Conservation (phyloP, 768 basidiomycete species). For the Punctularia strigosozonata region DNA sequence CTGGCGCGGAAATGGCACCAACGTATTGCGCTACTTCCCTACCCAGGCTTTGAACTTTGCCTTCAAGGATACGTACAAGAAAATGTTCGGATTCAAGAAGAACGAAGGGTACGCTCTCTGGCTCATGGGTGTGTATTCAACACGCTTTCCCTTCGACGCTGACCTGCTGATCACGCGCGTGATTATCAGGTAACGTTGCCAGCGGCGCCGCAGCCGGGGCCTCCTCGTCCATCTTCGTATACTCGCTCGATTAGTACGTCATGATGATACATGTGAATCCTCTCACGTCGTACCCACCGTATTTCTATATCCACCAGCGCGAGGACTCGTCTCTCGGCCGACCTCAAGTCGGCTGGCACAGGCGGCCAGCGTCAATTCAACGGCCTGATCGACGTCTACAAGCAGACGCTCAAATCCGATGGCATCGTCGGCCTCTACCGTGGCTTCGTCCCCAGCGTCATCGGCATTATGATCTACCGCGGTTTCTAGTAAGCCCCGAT, state of each 20-base stretch:
- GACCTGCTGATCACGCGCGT: too few relatives aligned
- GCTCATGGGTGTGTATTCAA: constrained; percentile 18
- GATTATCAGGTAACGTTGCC: constrained; percentile 29
- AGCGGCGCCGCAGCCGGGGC: constrained; percentile 34
- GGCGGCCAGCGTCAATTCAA: constrained; percentile 29
- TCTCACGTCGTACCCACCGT: background rate
- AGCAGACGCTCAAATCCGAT: constrained; percentile 27
- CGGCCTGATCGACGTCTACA: constrained; percentile 31
- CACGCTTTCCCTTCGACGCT: background rate
- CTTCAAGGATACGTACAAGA: constrained; percentile 33
- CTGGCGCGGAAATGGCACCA: constrained; percentile 34
- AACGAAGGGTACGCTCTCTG: constrained; percentile 24
- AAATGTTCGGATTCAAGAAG: constrained; percentile 23
- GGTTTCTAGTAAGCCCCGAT: constrained; percentile 26
- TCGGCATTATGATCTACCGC: constrained; percentile 31
- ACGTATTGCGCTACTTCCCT: constrained; percentile 33
- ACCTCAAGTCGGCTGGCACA: constrained; percentile 22
- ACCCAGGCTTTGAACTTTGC: constrained; percentile 36
- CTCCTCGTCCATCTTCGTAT: constrained; percentile 29
- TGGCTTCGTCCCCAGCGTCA: constrained; percentile 28
- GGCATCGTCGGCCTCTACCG: constrained; percentile 29
- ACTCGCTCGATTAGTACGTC: constrained; percentile 32
- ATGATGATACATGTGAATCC: constrained; percentile 1
- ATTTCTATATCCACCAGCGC: constrained; percentile 14
- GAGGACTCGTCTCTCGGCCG: constrained; percentile 28